Evolutionary conservation across 2,329 filamentous ascomycete genomes (phyloP).

Genomic region (Xylariales sp.): DNA sequence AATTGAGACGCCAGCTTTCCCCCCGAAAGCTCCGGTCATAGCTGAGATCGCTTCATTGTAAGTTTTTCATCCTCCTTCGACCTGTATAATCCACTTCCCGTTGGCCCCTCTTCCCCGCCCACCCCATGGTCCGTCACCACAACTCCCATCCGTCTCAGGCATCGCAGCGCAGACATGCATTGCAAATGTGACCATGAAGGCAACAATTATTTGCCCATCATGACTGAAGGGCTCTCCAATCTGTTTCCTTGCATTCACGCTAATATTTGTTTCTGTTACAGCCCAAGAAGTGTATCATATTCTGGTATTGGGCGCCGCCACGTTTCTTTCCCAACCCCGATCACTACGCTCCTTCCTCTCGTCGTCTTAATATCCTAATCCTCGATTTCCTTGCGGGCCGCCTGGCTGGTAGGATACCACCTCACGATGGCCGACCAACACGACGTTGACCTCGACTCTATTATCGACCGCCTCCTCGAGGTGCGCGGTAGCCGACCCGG

Average conservation of each 20-base stretch:
- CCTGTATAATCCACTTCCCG: slow-evolving; percentile 43
- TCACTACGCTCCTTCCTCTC: slow-evolving; percentile 36
- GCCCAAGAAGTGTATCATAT: slow-evolving; percentile 49
- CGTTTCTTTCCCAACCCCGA: slow-evolving; percentile 37
- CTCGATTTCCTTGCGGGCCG: slow-evolving; percentile 53
- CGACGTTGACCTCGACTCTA: slow-evolving; percentile 98
- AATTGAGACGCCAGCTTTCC: slow-evolving; percentile 35
- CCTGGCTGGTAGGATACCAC: slow-evolving; percentile 57
- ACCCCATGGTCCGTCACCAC: slow-evolving; percentile 31
- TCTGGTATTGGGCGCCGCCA: slow-evolving; percentile 46
- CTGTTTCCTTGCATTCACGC: slow-evolving; percentile 29
- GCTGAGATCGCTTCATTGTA: slow-evolving; percentile 42
- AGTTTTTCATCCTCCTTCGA: slow-evolving; percentile 35
- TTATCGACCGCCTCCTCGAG: slow-evolving; percentile 98
- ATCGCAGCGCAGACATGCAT: slow-evolving; percentile 22
- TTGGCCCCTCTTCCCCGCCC: slow-evolving; percentile 50
- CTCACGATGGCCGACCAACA: slow-evolving; percentile 72
- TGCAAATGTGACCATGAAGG: slow-evolving; percentile 9
- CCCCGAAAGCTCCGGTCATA: slow-evolving; percentile 35
- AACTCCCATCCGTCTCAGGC: slow-evolving; percentile 5
- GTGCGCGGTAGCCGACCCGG: slow-evolving; percentile 97
- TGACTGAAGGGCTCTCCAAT: slow-evolving; percentile 12
- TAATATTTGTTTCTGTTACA: slow-evolving; percentile 39
- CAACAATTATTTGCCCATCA: slow-evolving; percentile 13
- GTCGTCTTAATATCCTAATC: slow-evolving; percentile 42